Percentiles rank a stretch among this genome's conserved stretches.
phyloP scores from a whole-genome alignment of 2,329 filamentous ascomycete species.

The Exophiala phaeomuriformis region DNA sequence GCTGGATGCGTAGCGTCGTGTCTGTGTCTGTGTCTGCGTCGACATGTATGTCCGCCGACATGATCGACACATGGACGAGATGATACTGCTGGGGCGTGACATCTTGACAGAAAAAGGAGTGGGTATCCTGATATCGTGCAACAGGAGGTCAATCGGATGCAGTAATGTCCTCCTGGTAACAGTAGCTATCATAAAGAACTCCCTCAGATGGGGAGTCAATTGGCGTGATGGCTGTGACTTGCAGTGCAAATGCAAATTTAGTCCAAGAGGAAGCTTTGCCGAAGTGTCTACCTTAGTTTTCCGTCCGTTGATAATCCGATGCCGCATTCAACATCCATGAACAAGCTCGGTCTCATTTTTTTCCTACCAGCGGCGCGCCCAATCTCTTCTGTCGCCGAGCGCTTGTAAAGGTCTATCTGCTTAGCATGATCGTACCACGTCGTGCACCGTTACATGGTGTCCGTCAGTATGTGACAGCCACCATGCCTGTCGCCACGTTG shows the following conservation, averaged over 20 bases:
- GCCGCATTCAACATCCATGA: neutral
- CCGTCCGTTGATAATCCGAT: neutral
- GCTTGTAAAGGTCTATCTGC: neutral
- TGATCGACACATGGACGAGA: conserved; percentile 22
- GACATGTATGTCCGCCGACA: conserved; percentile 13
- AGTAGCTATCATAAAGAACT: too few species aligned
- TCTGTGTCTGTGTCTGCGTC: conserved; percentile 1
- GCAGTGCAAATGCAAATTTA: neutral
- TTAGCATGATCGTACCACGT: conserved; percentile 26
- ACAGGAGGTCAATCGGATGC: neutral
- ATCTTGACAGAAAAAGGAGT: conserved; percentile 4
- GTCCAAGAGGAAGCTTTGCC: conserved; percentile 9
- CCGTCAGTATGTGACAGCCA: conserved; percentile 25
- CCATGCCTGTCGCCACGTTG: conserved; percentile 16
- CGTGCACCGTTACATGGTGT: conserved; percentile 20
- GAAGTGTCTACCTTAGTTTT: conserved; percentile 10
- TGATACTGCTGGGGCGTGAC: conserved; percentile 10
- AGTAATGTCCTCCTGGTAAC: too few species aligned
- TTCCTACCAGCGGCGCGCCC: neutral
- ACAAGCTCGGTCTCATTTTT: conserved; percentile 9
- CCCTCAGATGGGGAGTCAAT: too few species aligned
- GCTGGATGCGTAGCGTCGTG: conserved; percentile 9
- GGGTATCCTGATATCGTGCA: neutral
- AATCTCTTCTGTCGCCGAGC: neutral
- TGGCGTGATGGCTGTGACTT: neutral